These are phyloP conservation scores for Nemania sp. DNA, from an alignment of 2,329 filamentous ascomycete genomes.

Conservation along the genomic window DNA sequence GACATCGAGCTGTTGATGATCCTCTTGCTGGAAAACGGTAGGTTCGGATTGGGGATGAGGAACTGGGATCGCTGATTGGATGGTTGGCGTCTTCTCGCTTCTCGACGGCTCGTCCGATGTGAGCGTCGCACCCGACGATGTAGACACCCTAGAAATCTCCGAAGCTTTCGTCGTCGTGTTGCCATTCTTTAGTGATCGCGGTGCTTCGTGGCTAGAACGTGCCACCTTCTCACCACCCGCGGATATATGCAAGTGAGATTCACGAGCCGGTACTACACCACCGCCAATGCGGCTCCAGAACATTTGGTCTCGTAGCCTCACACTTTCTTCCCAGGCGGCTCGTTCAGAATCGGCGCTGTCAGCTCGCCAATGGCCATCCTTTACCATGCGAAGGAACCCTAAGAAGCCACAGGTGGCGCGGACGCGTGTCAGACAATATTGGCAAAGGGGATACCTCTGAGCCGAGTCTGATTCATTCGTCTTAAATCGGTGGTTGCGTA, in stretches of 20 bases:
- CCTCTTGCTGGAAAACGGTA: constrained; percentile 14
- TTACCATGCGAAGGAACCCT: constrained; percentile 86
- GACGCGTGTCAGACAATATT: constrained; percentile 81
- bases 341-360: constrained; percentile 84
- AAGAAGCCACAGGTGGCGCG: constrained; percentile 91
- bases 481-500: constrained; percentile 84
- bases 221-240: constrained; percentile 40
- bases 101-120: constrained; percentile 6
- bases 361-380: constrained; percentile 87
- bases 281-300: constrained; percentile 95
- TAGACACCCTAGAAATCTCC: constrained; percentile 17
- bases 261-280: constrained; percentile 74
- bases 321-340: constrained; percentile 91
- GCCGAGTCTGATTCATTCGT: constrained; percentile 85
- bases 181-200: constrained; percentile 17
- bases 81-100: constrained; percentile 12
- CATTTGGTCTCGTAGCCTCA: constrained; percentile 88
- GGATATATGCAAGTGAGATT: constrained; percentile 29
- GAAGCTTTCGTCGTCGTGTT: constrained; percentile 12
- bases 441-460: constrained; percentile 86
- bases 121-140: constrained; percentile 16
- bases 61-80: background rate
- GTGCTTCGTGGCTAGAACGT: constrained; percentile 42
- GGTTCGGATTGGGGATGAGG: background rate
- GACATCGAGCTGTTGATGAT: constrained; percentile 11